Evolutionary conservation across 1,284 basidiomycete species (phyloP), one percentile per base, ranked within the genome.

Genomic region (Trametes hirsuta): DNA sequence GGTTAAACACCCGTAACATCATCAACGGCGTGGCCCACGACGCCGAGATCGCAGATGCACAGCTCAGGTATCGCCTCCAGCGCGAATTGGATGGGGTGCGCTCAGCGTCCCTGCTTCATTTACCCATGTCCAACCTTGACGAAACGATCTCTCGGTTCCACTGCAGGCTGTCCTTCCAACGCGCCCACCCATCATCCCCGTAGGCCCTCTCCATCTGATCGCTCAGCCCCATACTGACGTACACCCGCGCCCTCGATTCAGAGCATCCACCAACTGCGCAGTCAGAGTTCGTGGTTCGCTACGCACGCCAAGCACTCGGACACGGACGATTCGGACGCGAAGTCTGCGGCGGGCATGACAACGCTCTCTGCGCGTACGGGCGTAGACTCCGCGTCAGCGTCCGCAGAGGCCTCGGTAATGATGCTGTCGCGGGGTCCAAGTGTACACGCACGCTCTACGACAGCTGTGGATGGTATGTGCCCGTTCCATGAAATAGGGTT

Each of bases 221-320:
- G 24, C 14, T 47, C 45, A 47, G 11, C 45, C 45, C 1, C 45
- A 14, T 49, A 15, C 11, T 12, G 10, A 10, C 18, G 9, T 14
- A 11, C 6, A 8, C 21, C 22, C 22, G 25, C 22, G 12, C 22
- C 44, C 24, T 15, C 21, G 21, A 25, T 18, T 37, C 46, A 66
- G 64, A 48, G 51, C 47, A 52, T 66, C 18, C 54, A 49, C 25
- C 53, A 63, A 10, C 50, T 53, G 14, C 56, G 56, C 52, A 58
- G 58, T 54, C 56, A 61, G 10, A 61, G 52, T 42, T 61, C 62
- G 21, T 66, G 64, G 64, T 66, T 66, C 49, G 46, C 56, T 5
- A 53, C 39, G 30, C 36, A 39, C 44, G 49, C 45, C 12, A 58
- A 46, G 52, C 24, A 41, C 30, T 45, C 42, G 30, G 42, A 45